Evolutionary conservation across 805 yeast genomes (phyloP), one percentile per base, ranked within the genome.

Genomic region (Teunomyces funiuensis): DNA sequence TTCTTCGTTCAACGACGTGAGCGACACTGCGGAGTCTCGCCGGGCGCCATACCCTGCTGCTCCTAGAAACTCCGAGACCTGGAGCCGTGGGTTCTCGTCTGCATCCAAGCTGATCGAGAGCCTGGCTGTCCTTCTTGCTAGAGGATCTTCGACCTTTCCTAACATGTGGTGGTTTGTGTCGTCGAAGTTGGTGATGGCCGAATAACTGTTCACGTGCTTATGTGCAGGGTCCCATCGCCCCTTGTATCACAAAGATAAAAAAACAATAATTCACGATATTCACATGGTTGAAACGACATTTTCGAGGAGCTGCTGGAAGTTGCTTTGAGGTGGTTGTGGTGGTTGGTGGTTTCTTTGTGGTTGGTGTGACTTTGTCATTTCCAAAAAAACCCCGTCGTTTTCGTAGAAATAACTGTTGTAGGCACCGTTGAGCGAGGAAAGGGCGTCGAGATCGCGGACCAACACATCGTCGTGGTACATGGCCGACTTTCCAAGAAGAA

Each of bases 401-500:
- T 20, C 33, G 13, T 26, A 39, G 18, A 50, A 42, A 28, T 31
- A 39, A 14, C 33, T 43, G n/a, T 43, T 37, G 47, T 55, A 58
- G 3, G 38, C 25, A 11, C 45, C 41, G 41, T 55, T 44, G 33
- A 60, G 39, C 26, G 50, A 40, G 13, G 41, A 36, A 25, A 55
- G 39, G 6, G 48, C 50, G 6, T 52, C 50, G 13, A 58, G 56
- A 20, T 47, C 47, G 10, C 43, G 31, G 8, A 44, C 14, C 39
- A 44, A 11, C 26, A 42, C 8, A 38, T 46, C 26, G 39, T 47
- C 46, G 22, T 37, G 39, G 39, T 55, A 47, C 18, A 60, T 40
- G 3, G 39, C 43, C 40, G 70, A 45, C 34, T 56, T 53, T 14
- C 65, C 53, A 16, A 60, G 53, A 30, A 71, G 51, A 26, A 61